phyloP scores from a whole-genome alignment of 306 rosid species.

The Quercus engelmannii region DNA sequence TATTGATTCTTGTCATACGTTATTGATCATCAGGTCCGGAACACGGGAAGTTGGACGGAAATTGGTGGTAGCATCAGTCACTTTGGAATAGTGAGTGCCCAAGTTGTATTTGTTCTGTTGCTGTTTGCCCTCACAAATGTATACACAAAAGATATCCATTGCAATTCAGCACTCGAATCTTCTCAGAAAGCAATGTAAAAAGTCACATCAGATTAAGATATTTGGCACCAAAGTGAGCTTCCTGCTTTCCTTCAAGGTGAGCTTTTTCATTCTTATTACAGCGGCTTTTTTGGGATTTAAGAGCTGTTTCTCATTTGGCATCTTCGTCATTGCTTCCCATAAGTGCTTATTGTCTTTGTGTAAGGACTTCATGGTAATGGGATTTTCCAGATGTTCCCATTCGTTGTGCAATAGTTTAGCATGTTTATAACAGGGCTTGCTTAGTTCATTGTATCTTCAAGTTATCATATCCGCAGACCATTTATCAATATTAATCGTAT shows the following conservation, averaged over 20 bases:
- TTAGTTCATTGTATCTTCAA: neutral
- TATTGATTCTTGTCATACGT: conserved; percentile 6
- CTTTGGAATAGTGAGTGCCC: conserved; percentile 90
- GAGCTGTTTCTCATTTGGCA: conserved; percentile 6
- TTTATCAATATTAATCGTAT: too few species aligned
- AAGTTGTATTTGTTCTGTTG: conserved; percentile 77
- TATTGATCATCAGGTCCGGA: conserved; percentile 50
- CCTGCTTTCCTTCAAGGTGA: conserved; percentile 3
- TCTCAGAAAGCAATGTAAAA: conserved; percentile 56
- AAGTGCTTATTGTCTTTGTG: neutral
- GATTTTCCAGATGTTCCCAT: conserved; percentile 19
- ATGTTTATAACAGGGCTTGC: neutral
- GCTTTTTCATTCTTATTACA: neutral
- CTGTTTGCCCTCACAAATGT: conserved; percentile 75
- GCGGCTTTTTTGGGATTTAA: conserved; percentile 6
- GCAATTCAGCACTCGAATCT: conserved; percentile 24
- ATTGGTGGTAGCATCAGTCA: conserved; percentile 92
- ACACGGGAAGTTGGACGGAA: conserved; percentile 96
- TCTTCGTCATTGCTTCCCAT: conserved; percentile 1
- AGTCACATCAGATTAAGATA: neutral
- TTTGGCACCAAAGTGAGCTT: conserved; percentile 8
- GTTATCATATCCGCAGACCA: too few species aligned
- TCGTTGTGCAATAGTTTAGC: conserved; percentile 16
- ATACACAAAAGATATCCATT: conserved; percentile 63
- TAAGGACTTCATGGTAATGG: conserved; percentile 10